Base-by-base conservation (phyloP, 306 rosid genomes). In the Pyrus bretschneideri region DNA sequence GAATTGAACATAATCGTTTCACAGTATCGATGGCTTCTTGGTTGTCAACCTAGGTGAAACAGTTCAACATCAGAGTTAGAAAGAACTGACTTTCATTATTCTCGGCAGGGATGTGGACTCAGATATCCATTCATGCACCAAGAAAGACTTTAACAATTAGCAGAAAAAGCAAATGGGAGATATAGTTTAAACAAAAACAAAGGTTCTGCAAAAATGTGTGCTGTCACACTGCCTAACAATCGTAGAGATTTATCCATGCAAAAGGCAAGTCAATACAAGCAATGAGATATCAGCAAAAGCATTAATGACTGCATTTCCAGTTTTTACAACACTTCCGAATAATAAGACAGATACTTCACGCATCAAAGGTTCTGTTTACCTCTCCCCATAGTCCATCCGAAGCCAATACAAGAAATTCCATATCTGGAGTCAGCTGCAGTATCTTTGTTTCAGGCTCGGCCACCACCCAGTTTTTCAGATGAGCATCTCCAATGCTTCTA, bases 361-460 rank as follows among this genome's bases (percentile, higher is more conserved):
- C 17, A 67, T 9, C 30, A 70, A 64, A 21, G 13, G 19, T 38
- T 10, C 29, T 0, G 19, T 30, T 76, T 71, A 89, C 93, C 91
- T 86, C 33, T 67, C 86, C 90, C 94, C 94, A 89, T 66, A 89
- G 76, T 62, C 91, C 94, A 86, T 89, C 94, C 62, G 94, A 83
- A 63, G 91, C 94, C 76, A 87, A 81, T 57, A 89, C 85, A 77
- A 87, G 89, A 78, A 80, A 89, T n/a, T 89, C 90, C 91, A 89
- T 84, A 69, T 87, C 90, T 5, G 86, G 71, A 29, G 88, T 84
- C 54, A 85, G 81, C 71, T 23, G 74, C 45, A 87, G 58, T 70
- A 85, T 54, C 81, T 84, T 84, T n/a, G 94, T 87, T 67, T 89
- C 88, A 61, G 94, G 90, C 80, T 87, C 94, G 25, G 90, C 91